Evolutionary conservation across 2,329 filamentous ascomycete species (phyloP).

Genomic region (Aspergillus sp.): DNA sequence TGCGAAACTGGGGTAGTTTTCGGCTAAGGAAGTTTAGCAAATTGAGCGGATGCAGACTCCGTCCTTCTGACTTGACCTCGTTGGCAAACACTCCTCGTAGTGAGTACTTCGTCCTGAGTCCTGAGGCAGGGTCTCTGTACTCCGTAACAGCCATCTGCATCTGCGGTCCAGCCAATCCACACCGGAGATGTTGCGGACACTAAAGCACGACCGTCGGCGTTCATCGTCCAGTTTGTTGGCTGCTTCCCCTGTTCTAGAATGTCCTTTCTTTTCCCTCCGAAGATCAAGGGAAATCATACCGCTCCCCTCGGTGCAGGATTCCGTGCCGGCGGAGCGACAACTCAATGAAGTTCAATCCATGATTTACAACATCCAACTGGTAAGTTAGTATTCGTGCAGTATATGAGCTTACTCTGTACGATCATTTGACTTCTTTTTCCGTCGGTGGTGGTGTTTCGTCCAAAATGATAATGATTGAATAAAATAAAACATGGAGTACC

Average conservation of each 20-base stretch:
- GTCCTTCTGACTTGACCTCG: neutral
- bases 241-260: slow-evolving; percentile 12
- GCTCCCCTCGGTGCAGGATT: too few relatives aligned
- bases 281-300: neutral
- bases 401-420: too few relatives aligned
- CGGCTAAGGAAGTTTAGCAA: neutral
- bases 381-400: too few relatives aligned
- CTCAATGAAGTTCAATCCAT: too few relatives aligned
- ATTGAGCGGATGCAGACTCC: neutral
- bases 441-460: too few relatives aligned
- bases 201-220: slow-evolving; percentile 7
- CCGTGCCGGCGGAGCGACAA: neutral
- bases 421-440: too few relatives aligned
- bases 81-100: too few relatives aligned
- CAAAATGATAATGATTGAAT: too few relatives aligned
- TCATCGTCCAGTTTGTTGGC: slow-evolving; percentile 1
- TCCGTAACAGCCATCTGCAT: neutral
- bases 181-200: slow-evolving; percentile 10
- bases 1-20: slow-evolving; percentile 14
- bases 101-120: too few relatives aligned
- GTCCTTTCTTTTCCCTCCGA: neutral
- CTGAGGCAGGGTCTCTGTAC: neutral
- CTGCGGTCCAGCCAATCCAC: neutral
- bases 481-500: too few relatives aligned
- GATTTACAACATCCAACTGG: too few relatives aligned